Evolutionary conservation across 1,284 basidiomycete genomes (phyloP), one percentile per base, ranked within the genome.

Genomic region (Tilletia indica): DNA sequence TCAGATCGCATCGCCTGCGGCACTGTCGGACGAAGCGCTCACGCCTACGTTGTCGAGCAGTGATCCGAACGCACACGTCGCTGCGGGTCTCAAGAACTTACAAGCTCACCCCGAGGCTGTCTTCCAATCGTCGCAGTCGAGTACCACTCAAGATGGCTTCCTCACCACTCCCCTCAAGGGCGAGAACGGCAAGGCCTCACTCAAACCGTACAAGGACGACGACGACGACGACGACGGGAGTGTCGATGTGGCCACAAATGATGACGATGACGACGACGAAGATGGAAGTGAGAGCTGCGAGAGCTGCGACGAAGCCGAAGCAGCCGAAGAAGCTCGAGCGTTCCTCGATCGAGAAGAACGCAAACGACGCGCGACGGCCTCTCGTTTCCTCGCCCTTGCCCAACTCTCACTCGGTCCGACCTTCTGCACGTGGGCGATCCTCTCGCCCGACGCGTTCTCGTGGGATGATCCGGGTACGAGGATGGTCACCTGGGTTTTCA

Each of bases 361-460:
- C 51, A 19, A 25, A 19, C 8, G 21, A 0, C 51, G 51, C 2
- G 11, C 11, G 6, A n/a, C 51, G 5, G 51, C 51, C 51, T 19
- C 51, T 54, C 51, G 51, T 2, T 34, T 63, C 58, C 58, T 63
- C 25, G 38, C 58, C 11, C 9, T 63, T 5, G 71, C 75, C 34
- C 81, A 83, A 58, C 79, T 77, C 72, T 42, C 74, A 2, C 72
- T 78, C 39, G 75, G 77, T 1, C 81, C 81, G 0, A 70, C 75
- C 11, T 81, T 83, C 63, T 71, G 77, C 42, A 72, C 76, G 16
- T 82, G 80, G 80, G 74, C 77, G 0, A 73, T 79, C 12, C 72
- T 68, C 12, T 73, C 77, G 21, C 73, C 76, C 16, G n/a, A 16
- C 21, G 68, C 70, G 31, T 51, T 66, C 25, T 49, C 67, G 25